These are phyloP conservation scores for Alternaria brassicae DNA, from an alignment of 2,329 filamentous ascomycete genomes.

Conservation along the genomic window DNA sequence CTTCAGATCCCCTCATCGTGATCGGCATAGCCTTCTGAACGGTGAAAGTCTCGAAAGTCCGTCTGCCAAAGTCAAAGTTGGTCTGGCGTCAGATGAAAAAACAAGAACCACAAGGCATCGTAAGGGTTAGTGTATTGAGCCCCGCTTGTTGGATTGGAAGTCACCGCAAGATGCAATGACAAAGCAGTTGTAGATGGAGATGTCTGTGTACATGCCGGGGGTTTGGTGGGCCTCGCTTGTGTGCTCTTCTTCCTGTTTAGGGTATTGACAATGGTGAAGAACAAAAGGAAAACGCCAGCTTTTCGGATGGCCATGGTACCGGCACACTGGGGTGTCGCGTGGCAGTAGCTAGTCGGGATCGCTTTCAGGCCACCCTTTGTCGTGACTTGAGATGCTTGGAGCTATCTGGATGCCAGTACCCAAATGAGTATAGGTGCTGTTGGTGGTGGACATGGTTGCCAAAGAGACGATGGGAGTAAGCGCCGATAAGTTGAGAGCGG, in stretches of 20 bases:
- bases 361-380: slow-evolving; percentile 1
- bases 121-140: not conserved
- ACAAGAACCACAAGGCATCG: not conserved
- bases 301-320: slow-evolving; percentile 1
- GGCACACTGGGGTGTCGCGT: slow-evolving; percentile 3
- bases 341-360: slow-evolving; percentile 6
- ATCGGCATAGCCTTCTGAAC: not conserved
- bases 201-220: not conserved
- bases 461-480: slow-evolving; percentile 34
- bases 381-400: not conserved
- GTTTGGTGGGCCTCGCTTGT: not conserved
- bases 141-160: not conserved
- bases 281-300: not conserved
- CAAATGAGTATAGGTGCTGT: slow-evolving; percentile 15
- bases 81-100: not conserved
- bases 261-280: not conserved
- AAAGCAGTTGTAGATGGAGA: not conserved
- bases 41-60: not conserved
- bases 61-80: not conserved
- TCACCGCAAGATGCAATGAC: not conserved
- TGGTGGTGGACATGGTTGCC: slow-evolving; percentile 27
- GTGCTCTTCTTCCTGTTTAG: not conserved
- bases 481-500: slow-evolving; percentile 29
- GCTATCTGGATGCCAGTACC: not conserved
- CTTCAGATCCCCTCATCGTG: slow-evolving; percentile 1